Evolutionary conservation across 148 eudicot genomes (phyloP).

Genomic region (Fagopyrum tataricum): DNA sequence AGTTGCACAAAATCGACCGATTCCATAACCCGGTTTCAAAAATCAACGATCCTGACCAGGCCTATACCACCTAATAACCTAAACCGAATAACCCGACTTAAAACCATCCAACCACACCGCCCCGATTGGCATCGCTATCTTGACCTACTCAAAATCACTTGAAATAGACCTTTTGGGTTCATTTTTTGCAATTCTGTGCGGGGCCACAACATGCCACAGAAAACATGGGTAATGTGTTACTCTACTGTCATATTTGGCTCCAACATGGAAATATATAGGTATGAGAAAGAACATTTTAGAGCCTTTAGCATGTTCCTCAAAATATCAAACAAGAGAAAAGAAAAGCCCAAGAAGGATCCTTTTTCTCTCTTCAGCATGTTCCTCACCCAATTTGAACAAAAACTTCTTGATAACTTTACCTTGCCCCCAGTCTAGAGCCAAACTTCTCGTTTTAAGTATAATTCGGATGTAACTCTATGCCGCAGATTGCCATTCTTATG

Average conservation of each 20-base stretch:
- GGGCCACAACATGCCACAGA: neutral
- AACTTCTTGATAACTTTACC: neutral
- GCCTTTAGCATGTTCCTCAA: conserved; percentile 11
- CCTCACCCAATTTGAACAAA: neutral
- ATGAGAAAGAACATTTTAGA: neutral
- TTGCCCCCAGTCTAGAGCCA: neutral
- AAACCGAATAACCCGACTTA: too few species aligned
- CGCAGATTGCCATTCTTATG: neutral
- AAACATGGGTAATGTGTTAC: neutral
- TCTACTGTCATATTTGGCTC: neutral
- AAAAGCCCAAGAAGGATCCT: conserved; percentile 1
- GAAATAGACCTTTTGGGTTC: neutral
- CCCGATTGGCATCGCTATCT: too few species aligned
- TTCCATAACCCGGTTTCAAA: too few species aligned
- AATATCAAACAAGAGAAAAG: conserved; percentile 5
- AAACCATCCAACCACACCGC: too few species aligned
- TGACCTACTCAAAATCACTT: neutral
- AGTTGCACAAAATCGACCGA: too few species aligned
- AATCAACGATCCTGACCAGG: too few species aligned
- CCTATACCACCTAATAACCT: too few species aligned
- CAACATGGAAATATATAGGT: neutral
- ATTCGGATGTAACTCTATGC: neutral
- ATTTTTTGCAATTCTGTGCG: neutral
- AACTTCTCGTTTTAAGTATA: neutral
- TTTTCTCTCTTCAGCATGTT: conserved; percentile 1